phyloP scores from a whole-genome alignment of 1,139 yeast genomes.

The Kodamaea arcana region DNA sequence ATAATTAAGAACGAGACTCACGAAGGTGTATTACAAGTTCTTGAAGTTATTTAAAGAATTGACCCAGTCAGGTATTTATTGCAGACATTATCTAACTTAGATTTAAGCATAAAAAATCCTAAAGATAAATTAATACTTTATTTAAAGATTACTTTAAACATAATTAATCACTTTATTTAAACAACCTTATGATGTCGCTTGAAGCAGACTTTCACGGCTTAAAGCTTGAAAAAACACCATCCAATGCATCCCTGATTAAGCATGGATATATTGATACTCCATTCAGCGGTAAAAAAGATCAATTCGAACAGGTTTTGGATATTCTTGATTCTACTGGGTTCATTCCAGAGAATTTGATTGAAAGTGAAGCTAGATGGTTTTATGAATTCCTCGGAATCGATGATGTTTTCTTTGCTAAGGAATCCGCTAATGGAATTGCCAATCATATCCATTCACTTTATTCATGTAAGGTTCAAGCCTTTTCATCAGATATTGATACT shows the following conservation, averaged over 20 bases:
- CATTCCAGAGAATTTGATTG: slow-evolving; percentile 83
- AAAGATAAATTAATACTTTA: no score
- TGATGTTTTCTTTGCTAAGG: slow-evolving; percentile 87
- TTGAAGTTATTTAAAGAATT: no score
- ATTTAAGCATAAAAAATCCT: no score
- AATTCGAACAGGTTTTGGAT: slow-evolving; percentile 79
- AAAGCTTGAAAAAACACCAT: slow-evolving; percentile 22
- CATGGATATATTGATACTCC: slow-evolving; percentile 72
- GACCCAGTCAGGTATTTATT: no score
- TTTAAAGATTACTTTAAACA: no score
- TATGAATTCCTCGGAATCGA: slow-evolving; percentile 86
- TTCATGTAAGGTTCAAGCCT: slow-evolving; percentile 91
- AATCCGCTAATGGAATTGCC: slow-evolving; percentile 74
- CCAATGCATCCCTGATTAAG: slow-evolving; percentile 35
- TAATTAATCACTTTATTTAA: no score
- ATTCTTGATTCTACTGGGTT: slow-evolving; percentile 79
- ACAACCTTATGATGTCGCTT: no score
- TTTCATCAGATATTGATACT: slow-evolving; percentile 28
- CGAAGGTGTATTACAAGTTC: no score
- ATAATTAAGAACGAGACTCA: no score
- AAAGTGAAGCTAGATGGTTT: slow-evolving; percentile 86
- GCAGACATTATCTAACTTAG: no score
- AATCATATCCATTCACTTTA: slow-evolving; percentile 82
- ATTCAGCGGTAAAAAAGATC: slow-evolving; percentile 78
- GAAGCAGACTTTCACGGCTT: slow-evolving; percentile 11